Base-by-base conservation (phyloP, 2,329 filamentous ascomycete genomes). In the Polychaeton citri region DNA sequence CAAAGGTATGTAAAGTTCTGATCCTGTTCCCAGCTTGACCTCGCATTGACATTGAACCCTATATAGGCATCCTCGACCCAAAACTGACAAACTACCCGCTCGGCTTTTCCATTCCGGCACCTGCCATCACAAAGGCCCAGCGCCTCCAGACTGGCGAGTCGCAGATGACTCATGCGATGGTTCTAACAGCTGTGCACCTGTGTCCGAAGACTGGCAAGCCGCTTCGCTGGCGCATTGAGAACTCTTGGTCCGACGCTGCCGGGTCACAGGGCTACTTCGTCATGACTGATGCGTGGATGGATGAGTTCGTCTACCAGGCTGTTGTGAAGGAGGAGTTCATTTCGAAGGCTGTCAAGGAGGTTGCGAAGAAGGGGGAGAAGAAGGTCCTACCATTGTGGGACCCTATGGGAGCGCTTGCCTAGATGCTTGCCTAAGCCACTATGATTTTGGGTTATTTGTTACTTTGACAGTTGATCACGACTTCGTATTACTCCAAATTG, bases 161-260 rank as follows among this genome's bases (percentile, higher is more conserved):
- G 36, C 69, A 74, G 34, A 92, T 94, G 85, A 93, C 85, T 1
- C 86, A 93, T 51, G 86, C 86, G 4, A 93, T 93, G 86, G 83
- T 92, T 0, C 60, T 94, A 42, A 93, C 84, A 2, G 86, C 75
- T 1, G 86, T 93, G 32, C 85, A 94, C 52, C 57, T 92, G 2
- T 10, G 15, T 5, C 78, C 81, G 40, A 64, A 70, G 19, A 61
- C 73, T 40, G 76, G 74, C 1, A 71, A 74, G 57, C 68, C 75
- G 2, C 72, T 85, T 1, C 65, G 85, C 31, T 94, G 86, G 86
- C 67, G 84, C 36, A 83, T 93, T 5, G 80, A 93, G 68, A 93
- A 93, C 55, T 81, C 74, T 38, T 93, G 85, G 85, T 82, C 81
- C 9, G 68, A 74, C 28, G 62, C 52, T 0, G 71, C 70, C 0